Percentiles rank a stretch among this genome's conserved stretches.
These are phyloP conservation scores for Russula lepida DNA, from an alignment of 768 basidiomycete species.

Conservation along the genomic window DNA sequence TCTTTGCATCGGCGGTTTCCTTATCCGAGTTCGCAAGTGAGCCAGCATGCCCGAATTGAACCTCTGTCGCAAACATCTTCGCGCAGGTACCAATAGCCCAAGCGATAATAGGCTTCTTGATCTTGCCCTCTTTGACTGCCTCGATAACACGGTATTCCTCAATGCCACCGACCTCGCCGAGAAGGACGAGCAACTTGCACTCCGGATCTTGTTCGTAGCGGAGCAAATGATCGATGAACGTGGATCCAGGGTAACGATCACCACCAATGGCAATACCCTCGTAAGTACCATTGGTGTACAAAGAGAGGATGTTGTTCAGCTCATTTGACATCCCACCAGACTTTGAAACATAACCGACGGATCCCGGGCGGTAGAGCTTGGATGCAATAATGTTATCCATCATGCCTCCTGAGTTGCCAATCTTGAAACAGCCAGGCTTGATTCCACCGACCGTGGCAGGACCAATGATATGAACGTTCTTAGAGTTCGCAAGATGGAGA, in stretches of 20 bases:
- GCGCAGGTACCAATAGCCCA: constrained; percentile 99
- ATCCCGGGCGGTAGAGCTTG: constrained; percentile 96
- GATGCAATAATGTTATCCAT: constrained; percentile 99
- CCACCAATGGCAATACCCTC: constrained; percentile 99
- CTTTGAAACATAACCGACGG: constrained; percentile 98
- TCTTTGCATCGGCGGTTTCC: constrained; percentile 99
- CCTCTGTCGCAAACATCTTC: constrained; percentile 99
- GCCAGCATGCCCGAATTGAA: constrained; percentile 98
- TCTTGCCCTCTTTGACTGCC: constrained; percentile 85
- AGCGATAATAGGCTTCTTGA: constrained; percentile 98
- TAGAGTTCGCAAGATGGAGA: constrained; percentile 76
- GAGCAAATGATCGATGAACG: constrained; percentile 97
- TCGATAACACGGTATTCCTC: constrained; percentile 99
- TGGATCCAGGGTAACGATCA: constrained; percentile 96
- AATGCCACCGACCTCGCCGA: constrained; percentile 97
- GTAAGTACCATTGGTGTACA: constrained; percentile 95
- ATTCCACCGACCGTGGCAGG: constrained; percentile 99
- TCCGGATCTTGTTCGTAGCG: constrained; percentile 96
- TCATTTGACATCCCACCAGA: constrained; percentile 99
- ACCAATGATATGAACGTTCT: constrained; percentile 86
- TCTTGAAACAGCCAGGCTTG: constrained; percentile 99
- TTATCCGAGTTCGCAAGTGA: constrained; percentile 95
- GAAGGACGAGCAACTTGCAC: constrained; percentile 98
- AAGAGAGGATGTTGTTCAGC: constrained; percentile 97
- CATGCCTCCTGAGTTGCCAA: constrained; percentile 99